These are phyloP conservation scores for Cinchona pubescens DNA, from an alignment of 257 asterid species.

Conservation along the genomic window DNA sequence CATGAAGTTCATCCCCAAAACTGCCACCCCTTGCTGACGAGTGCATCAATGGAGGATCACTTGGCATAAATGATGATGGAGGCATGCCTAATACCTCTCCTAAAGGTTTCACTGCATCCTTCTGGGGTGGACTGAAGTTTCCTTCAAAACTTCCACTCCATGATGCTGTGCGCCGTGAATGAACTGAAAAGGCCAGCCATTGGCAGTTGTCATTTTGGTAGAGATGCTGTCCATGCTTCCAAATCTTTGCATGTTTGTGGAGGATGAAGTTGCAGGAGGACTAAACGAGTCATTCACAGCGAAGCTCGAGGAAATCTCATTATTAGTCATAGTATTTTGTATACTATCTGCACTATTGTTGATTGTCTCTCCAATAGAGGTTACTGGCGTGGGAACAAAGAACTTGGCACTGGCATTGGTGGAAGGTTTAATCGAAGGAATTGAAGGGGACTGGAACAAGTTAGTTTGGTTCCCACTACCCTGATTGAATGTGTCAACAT, in stretches of 20 bases:
- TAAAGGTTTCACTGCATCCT: conserved; percentile 38
- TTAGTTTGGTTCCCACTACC: conserved; percentile 65
- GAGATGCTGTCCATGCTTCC: conserved; percentile 74
- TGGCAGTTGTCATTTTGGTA: conserved; percentile 19
- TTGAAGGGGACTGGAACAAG: conserved; percentile 61
- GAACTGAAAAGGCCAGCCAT: conserved; percentile 34
- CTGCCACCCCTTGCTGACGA: conserved; percentile 35
- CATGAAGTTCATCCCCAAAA: conserved; percentile 81
- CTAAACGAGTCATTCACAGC: conserved; percentile 33
- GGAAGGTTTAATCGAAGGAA: conserved; percentile 56
- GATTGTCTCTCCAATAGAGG: conserved; percentile 42
- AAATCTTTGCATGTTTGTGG: conserved; percentile 49
- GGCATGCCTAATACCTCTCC: conserved; percentile 58
- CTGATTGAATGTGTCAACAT: conserved; percentile 47
- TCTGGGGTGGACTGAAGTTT: conserved; percentile 35
- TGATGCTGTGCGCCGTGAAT: conserved; percentile 75
- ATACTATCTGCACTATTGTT: conserved; percentile 26
- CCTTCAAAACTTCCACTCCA: conserved; percentile 81
- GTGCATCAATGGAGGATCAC: conserved; percentile 29
- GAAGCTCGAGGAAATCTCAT: conserved; percentile 42
- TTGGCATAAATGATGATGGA: conserved; percentile 35
- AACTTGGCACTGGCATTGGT: conserved; percentile 53
- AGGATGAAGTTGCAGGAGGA: conserved; percentile 27
- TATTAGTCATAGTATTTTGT: conserved; percentile 29
- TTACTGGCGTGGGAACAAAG: conserved; percentile 65